These are phyloP conservation scores for Scutellaria minor DNA, from an alignment of 257 asterid genomes.

Conservation along the genomic window DNA sequence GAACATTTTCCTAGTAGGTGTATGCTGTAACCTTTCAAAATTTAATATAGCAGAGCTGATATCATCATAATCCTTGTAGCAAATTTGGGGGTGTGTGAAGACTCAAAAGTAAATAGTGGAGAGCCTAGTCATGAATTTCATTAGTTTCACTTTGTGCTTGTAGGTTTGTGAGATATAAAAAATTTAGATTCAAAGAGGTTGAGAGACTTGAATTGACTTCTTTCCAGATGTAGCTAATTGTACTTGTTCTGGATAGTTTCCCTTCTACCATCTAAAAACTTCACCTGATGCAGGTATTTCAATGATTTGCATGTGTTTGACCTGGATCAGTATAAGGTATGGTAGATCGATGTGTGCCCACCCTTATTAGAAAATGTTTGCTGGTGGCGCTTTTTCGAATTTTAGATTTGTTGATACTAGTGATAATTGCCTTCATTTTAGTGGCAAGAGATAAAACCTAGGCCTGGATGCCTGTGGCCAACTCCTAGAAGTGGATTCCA, in stretches of 20 bases:
- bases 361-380: slow-evolving; percentile 21
- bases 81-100: neutral
- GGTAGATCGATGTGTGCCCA: slow-evolving; percentile 21
- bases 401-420: slow-evolving; percentile 31
- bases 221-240: slow-evolving; percentile 4
- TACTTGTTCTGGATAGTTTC: slow-evolving; percentile 28
- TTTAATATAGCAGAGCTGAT: neutral
- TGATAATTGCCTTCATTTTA: slow-evolving; percentile 41
- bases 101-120: neutral
- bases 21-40: neutral
- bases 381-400: slow-evolving; percentile 13
- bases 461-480: slow-evolving; percentile 96
- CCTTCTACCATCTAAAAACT: slow-evolving; percentile 27
- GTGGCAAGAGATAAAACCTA: slow-evolving; percentile 99
- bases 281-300: slow-evolving; percentile 68
- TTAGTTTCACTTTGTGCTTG: slow-evolving; percentile 19
- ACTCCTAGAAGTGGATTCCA: slow-evolving; percentile 99
- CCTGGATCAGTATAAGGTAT: slow-evolving; percentile 92
- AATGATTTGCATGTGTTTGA: slow-evolving; percentile 92
- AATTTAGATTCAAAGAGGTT: slow-evolving; percentile 15
- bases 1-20: no score
- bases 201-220: no score
- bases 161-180: neutral
- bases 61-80: neutral
- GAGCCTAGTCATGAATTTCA: neutral